Conservation (phyloP, 306 rosid genomes). For the Myrica gale region DNA sequence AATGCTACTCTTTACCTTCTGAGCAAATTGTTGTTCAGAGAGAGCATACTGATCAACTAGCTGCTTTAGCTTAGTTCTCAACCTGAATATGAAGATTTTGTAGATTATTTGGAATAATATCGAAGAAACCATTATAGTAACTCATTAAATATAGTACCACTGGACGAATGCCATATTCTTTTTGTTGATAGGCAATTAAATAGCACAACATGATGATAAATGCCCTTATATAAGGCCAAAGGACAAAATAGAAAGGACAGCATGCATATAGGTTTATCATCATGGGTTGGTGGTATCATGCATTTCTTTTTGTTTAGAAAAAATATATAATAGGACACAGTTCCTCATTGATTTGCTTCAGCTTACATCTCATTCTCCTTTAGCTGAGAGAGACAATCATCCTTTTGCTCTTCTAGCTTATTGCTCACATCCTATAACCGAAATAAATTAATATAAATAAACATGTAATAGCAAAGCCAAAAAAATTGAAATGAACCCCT, state of each 20-base stretch:
- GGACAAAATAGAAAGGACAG: not conserved
- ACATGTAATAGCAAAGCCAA: not conserved
- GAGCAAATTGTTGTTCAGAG: constrained; percentile 75
- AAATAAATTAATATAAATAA: constrained; percentile 24
- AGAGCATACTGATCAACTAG: constrained; percentile 67
- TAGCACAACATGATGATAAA: not conserved
- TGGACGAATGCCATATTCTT: not conserved
- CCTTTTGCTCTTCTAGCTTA: constrained; percentile 94
- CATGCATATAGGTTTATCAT: not conserved
- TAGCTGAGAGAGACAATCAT: constrained; percentile 81
- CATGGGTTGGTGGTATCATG: not conserved
- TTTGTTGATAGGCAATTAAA: constrained; percentile 1
- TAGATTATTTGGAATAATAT: constrained; percentile 12
- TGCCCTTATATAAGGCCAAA: not conserved
- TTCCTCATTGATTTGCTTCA: constrained; percentile 23
- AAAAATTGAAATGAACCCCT: not conserved
- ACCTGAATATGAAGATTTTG: constrained; percentile 48
- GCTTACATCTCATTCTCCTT: constrained; percentile 96
- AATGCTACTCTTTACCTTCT: constrained; percentile 52
- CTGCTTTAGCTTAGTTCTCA: constrained; percentile 79
- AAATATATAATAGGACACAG: not conserved
- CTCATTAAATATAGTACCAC: constrained; percentile 9
- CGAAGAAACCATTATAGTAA: constrained; percentile 1
- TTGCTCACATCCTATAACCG: constrained; percentile 74
- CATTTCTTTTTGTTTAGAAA: not conserved